Evolutionary conservation across 345 rosid genomes (phyloP).

Genomic region (Syzygium oleosum): DNA sequence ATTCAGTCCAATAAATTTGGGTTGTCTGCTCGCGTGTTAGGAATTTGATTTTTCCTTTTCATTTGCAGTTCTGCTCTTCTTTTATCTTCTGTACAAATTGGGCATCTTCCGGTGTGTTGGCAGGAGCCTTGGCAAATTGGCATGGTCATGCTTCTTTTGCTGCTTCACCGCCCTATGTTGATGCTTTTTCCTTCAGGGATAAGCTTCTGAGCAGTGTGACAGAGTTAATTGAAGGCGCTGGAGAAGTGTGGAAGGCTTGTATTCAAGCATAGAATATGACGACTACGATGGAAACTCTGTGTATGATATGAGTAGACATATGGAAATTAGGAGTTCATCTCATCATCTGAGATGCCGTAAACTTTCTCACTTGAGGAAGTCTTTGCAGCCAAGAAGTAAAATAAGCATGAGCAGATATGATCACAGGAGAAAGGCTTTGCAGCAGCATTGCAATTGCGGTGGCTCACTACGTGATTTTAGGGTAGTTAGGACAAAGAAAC

Average conservation of each 20-base stretch:
- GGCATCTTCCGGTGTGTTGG: conserved; percentile 35
- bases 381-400: conserved; percentile 35
- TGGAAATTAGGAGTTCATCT: neutral
- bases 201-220: neutral
- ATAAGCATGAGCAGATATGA: conserved; percentile 17
- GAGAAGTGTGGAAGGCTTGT: neutral
- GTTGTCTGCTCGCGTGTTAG: neutral
- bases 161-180: conserved; percentile 29
- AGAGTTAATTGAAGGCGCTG: neutral
- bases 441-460: neutral
- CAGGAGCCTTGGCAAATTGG: conserved; percentile 29
- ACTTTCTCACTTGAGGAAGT: neutral
- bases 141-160: conserved; percentile 24
- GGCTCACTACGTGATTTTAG: conserved; percentile 15
- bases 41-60: neutral
- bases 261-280: neutral
- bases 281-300: neutral
- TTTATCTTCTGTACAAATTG: conserved; percentile 36
- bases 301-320: neutral
- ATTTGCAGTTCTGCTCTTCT: conserved; percentile 34
- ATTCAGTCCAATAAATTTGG: neutral
- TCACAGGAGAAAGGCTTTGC: neutral
- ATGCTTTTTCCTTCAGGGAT: conserved; percentile 24
- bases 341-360: neutral
- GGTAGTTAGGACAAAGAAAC: conserved; percentile 31